Evolutionary conservation across 202 grass and related monocot species (phyloP).

Genomic region (Brachypodium distachyon): DNA sequence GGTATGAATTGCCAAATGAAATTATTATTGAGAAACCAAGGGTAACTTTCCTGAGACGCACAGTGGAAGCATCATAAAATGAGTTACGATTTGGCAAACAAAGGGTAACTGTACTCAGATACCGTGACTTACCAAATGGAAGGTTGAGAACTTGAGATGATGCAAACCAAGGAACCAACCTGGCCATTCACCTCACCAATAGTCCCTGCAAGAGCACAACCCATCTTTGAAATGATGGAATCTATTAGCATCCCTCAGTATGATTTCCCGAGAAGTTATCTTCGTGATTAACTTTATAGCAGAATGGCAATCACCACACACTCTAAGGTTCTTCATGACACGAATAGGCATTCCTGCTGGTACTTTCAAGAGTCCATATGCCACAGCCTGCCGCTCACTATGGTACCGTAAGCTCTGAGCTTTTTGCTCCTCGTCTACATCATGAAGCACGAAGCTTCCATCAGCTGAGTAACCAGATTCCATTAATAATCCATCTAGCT

Average conservation of each 20-base stretch:
- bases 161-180: slow-evolving; percentile 3
- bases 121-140: slow-evolving; percentile 6
- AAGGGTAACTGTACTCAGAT: not conserved
- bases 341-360: slow-evolving; percentile 52
- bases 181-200: slow-evolving; percentile 61
- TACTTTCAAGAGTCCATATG: slow-evolving; percentile 75
- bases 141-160: not conserved
- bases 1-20: not conserved
- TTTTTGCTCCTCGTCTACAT: slow-evolving; percentile 87
- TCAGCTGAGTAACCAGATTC: slow-evolving; percentile 88
- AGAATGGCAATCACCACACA: slow-evolving; percentile 83
- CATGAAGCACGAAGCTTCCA: slow-evolving; percentile 72
- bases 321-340: slow-evolving; percentile 90
- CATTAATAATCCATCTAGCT: slow-evolving; percentile 63
- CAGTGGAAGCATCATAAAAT: not conserved
- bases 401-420: slow-evolving; percentile 59
- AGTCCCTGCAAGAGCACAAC: slow-evolving; percentile 74
- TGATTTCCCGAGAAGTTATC: slow-evolving; percentile 63
- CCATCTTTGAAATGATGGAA: slow-evolving; percentile 86
- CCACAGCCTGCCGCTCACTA: slow-evolving; percentile 86
- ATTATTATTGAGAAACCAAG: not conserved
- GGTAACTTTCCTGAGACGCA: not conserved
- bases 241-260: slow-evolving; percentile 74
- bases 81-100: not conserved
- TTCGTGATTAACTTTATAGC: slow-evolving; percentile 76